Evolutionary conservation across 1,284 basidiomycete genomes (phyloP), one percentile per base, ranked within the genome.

Genomic region (Fomitopsis schrenkii): DNA sequence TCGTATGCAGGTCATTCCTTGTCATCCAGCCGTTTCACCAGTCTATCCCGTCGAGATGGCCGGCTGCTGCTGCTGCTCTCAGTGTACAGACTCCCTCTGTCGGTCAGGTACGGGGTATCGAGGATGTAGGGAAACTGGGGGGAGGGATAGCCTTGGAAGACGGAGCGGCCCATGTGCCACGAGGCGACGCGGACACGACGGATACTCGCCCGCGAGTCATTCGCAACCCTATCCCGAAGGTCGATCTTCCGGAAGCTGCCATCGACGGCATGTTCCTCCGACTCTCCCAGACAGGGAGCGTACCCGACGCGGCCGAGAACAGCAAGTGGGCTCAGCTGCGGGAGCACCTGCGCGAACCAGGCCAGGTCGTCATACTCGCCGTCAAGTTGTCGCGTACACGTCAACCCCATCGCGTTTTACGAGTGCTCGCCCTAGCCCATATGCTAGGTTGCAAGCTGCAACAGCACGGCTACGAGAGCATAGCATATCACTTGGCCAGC

Each of bases 391-490:
- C 81, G 19, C 71, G 71, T 38, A 76, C 78, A n/a, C 67, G 66
- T 35, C 67, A 71, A 19, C 80, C 80, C 26, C 70, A 72, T 22
- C 73, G 76, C 57, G 79, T 80, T 2, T 67, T 80, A 48, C 76
- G 76, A 36, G 69, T 83, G 15, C 74, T 91, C 63, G 63, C 69
- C 36, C 69, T 87, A 30, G 80, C 84, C 0, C 77, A 82, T 62
- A 64, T 73, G 4, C 69, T 85, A 7, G 86, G 84, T 19, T 79
- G 76, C 67, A 68, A 66, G 14, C 71, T 86, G 67, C 80, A 80
- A 58, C 79, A 80, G 57, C 81, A 78, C 62, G 80, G 79, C 12
- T 90, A 87, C 82, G 87, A 90, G 68, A 67, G 75, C 33, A 76
- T 86, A 45, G 79, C 79, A 36, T 73, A 79, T 67, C 79, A 76